phyloP scores from a whole-genome alignment of 2,329 filamentous ascomycete species.

The Westerdykella ornata region DNA sequence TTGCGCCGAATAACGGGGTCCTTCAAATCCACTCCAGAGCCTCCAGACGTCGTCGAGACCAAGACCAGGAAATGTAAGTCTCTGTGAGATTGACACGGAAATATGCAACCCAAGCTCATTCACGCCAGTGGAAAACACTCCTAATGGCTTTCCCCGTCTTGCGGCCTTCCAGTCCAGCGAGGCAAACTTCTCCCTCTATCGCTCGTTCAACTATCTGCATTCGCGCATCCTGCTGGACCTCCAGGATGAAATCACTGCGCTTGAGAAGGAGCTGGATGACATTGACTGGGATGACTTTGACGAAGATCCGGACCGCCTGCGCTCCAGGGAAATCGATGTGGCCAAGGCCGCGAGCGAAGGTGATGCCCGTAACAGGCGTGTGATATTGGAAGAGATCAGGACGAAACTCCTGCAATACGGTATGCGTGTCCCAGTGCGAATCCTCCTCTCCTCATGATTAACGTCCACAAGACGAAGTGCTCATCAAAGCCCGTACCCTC shows the following conservation, averaged over 20 bases:
- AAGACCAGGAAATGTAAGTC: slow-evolving; percentile 29
- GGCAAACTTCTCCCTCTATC: slow-evolving; percentile 37
- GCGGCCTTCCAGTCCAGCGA: slow-evolving; percentile 39
- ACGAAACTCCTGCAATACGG: slow-evolving; percentile 34
- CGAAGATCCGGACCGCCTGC: slow-evolving; percentile 18
- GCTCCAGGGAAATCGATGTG: slow-evolving; percentile 24
- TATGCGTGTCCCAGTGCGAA: slow-evolving; percentile 4
- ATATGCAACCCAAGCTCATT: background rate
- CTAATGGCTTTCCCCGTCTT: slow-evolving; percentile 36
- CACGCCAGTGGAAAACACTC: slow-evolving; percentile 32
- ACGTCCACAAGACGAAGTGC: slow-evolving; percentile 26
- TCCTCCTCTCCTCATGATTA: background rate
- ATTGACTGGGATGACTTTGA: slow-evolving; percentile 27
- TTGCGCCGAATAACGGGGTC: slow-evolving; percentile 25
- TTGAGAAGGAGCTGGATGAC: slow-evolving; percentile 37
- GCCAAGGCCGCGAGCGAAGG: slow-evolving; percentile 11
- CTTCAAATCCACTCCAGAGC: slow-evolving; percentile 27
- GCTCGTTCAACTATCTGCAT: slow-evolving; percentile 38
- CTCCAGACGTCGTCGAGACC: slow-evolving; percentile 25
- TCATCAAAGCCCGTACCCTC: slow-evolving; percentile 36
- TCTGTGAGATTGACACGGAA: background rate
- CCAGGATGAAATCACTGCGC: slow-evolving; percentile 34
- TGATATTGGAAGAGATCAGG: slow-evolving; percentile 28
- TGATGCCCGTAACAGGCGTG: slow-evolving; percentile 17
- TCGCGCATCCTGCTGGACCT: slow-evolving; percentile 34